A percentile compares a stretch with the other conserved stretches of the same genome.
phyloP scores from a whole-genome alignment of 2,329 filamentous ascomycete species.

The Claviceps fusiformis region DNA sequence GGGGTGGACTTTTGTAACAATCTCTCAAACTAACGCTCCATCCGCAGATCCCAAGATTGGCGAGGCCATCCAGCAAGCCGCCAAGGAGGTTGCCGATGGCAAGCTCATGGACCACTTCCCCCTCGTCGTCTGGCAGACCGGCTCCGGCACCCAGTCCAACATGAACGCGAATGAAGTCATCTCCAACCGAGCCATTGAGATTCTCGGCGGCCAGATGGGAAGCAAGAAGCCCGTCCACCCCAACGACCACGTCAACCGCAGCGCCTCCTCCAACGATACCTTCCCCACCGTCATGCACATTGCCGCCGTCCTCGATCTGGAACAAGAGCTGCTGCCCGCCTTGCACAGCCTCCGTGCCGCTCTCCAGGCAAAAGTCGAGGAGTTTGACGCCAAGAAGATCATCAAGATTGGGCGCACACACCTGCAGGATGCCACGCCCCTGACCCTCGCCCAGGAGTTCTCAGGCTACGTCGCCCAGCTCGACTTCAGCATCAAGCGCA shows the following conservation, averaged over 20 bases:
- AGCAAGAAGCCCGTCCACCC: constrained; percentile 98
- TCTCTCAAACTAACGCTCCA: not conserved
- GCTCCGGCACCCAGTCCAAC: constrained; percentile 96
- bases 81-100: constrained; percentile 80
- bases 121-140: constrained; percentile 97
- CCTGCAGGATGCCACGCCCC: constrained; percentile 88
- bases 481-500: constrained; percentile 75
- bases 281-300: constrained; percentile 99
- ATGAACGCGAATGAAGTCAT: constrained; percentile 99
- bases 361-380: constrained; percentile 75
- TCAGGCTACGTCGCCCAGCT: constrained; percentile 94
- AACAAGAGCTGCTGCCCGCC: constrained; percentile 71
- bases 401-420: constrained; percentile 99
- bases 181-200: constrained; percentile 97
- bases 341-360: constrained; percentile 71
- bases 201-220: constrained; percentile 85
- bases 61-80: constrained; percentile 87
- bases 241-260: constrained; percentile 99
- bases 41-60: constrained; percentile 54
- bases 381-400: constrained; percentile 72
- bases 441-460: constrained; percentile 95
- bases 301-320: constrained; percentile 85
- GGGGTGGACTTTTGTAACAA: no score
- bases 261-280: constrained; percentile 95
- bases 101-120: constrained; percentile 97